Evolutionary conservation across 1,139 yeast genomes (phyloP).

Genomic region (Candida sojae): DNA sequence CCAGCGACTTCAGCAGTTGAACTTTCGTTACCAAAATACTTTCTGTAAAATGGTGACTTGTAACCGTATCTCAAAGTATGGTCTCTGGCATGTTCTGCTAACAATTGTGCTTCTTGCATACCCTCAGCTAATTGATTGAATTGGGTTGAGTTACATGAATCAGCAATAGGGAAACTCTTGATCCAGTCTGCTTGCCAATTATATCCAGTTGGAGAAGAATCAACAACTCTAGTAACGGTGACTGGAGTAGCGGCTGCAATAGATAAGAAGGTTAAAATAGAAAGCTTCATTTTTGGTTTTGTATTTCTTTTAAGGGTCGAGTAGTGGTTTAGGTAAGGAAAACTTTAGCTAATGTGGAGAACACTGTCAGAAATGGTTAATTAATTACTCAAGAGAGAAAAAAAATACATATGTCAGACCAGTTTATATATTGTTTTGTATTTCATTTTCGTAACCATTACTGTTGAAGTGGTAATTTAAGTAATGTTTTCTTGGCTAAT

Average conservation of each 20-base stretch:
- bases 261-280: slow-evolving; percentile 10
- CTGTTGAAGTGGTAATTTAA: background rate
- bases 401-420: background rate
- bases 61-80: slow-evolving; percentile 25
- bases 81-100: slow-evolving; percentile 26
- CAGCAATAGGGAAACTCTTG: slow-evolving; percentile 19
- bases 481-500: background rate
- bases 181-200: slow-evolving; percentile 21
- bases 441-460: background rate
- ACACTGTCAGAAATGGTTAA: no score
- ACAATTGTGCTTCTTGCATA: slow-evolving; percentile 18
- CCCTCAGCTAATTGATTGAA: slow-evolving; percentile 20
- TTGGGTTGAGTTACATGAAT: slow-evolving; percentile 22
- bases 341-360: no score
- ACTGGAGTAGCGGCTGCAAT: slow-evolving; percentile 6
- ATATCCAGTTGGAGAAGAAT: slow-evolving; percentile 10
- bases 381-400: no score
- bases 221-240: slow-evolving; percentile 3
- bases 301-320: no score
- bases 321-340: no score
- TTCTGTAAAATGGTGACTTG: slow-evolving; percentile 21
- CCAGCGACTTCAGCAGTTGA: slow-evolving; percentile 33
- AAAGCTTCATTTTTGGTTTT: slow-evolving; percentile 3
- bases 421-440: background rate
- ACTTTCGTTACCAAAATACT: slow-evolving; percentile 30